Evolutionary conservation across 2,329 filamentous ascomycete genomes (phyloP).

Genomic region (Apiospora sp.): DNA sequence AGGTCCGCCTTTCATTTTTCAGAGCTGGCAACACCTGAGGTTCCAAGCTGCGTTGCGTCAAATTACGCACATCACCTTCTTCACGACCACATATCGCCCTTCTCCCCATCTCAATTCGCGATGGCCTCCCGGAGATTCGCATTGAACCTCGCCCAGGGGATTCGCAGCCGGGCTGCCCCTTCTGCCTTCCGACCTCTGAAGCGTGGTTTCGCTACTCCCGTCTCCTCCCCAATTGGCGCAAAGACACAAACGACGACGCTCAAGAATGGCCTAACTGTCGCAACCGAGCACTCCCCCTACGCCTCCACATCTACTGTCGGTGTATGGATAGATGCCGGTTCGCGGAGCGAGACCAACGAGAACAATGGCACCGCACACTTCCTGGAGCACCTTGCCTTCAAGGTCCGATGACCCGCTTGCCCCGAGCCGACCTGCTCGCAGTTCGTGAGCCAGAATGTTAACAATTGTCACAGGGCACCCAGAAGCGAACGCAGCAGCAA

Average conservation of each 20-base stretch:
- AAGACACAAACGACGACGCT: constrained; percentile 97
- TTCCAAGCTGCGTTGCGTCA: constrained; percentile 42
- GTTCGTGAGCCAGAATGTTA: constrained; percentile 28
- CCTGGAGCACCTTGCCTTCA: constrained; percentile 99
- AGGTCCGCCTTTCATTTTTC: constrained; percentile 22
- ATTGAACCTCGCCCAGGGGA: constrained; percentile 89
- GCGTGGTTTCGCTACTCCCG: constrained; percentile 90
- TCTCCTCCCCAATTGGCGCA: constrained; percentile 66
- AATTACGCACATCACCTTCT: constrained; percentile 60
- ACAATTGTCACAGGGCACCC: constrained; percentile 72
- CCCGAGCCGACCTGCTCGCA: constrained; percentile 4
- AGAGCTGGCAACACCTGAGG: constrained; percentile 32
- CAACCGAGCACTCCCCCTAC: constrained; percentile 97
- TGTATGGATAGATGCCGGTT: constrained; percentile 99
- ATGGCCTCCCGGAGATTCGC: constrained; percentile 99
- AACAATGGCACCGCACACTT: constrained; percentile 99
- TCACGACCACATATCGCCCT: constrained; percentile 45
- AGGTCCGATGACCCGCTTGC: constrained; percentile 65
- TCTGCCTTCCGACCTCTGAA: constrained; percentile 79
- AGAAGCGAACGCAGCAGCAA: constrained; percentile 94
- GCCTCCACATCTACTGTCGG: constrained; percentile 98
- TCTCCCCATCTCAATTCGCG: constrained; percentile 49
- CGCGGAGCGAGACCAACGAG: constrained; percentile 95
- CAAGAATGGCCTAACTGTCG: constrained; percentile 97
- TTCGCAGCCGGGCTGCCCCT: constrained; percentile 87